Conservation (phyloP, 2,329 filamentous ascomycete species). For the Acrocalymma vagum region DNA sequence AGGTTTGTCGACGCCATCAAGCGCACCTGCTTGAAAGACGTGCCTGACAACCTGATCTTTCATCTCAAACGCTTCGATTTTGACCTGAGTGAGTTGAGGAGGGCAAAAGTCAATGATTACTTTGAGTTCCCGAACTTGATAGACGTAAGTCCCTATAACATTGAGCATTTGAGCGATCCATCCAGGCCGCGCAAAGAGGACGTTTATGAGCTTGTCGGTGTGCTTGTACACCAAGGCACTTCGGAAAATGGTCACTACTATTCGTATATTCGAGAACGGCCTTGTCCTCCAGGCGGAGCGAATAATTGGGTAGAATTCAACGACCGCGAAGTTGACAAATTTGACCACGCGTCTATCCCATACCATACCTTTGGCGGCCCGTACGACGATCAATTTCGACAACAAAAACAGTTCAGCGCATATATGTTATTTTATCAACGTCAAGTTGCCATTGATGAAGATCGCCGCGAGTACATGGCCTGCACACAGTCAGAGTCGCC, state of each 20-base stretch:
- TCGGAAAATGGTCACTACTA: constrained; percentile 98
- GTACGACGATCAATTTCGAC: constrained; percentile 37
- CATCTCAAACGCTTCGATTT: constrained; percentile 91
- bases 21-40: constrained; percentile 86
- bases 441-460: constrained; percentile 66
- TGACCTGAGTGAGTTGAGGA: constrained; percentile 76
- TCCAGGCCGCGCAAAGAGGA: constrained; percentile 68
- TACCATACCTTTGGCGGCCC: constrained; percentile 72
- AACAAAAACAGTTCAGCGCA: constrained; percentile 67
- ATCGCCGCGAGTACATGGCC: constrained; percentile 47
- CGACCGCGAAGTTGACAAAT: constrained; percentile 80
- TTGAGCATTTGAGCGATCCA: constrained; percentile 79
- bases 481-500: constrained; percentile 53
- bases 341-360: constrained; percentile 78
- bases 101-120: constrained; percentile 94
- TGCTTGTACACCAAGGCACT: constrained; percentile 91
- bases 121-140: constrained; percentile 87
- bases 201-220: constrained; percentile 90
- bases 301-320: constrained; percentile 90
- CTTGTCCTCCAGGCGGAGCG: constrained; percentile 58
- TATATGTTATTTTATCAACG: constrained; percentile 99
- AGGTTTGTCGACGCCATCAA: constrained; percentile 91
- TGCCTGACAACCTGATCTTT: constrained; percentile 94
- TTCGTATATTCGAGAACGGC: constrained; percentile 87
- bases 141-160: constrained; percentile 88